A percentile compares a stretch with the other conserved stretches of the same genome.
phyloP scores from a whole-genome alignment of 306 rosid genomes.

The Inga laurina region DNA sequence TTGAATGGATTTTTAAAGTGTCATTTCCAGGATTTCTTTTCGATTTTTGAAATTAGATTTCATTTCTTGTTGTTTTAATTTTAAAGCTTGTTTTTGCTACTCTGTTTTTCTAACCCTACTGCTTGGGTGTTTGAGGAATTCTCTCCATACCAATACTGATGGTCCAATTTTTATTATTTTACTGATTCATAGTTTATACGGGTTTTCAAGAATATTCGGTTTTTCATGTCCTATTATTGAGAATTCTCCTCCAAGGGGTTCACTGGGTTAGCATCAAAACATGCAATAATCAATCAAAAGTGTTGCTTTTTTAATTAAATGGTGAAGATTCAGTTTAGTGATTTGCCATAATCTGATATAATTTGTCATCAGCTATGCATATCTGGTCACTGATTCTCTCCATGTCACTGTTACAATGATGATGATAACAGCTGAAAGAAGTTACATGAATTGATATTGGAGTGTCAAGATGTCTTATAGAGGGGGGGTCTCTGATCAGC shows the following conservation, averaged over 20 bases:
- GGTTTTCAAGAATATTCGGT: conserved; percentile 12
- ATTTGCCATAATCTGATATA: neutral
- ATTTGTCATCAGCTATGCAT: neutral
- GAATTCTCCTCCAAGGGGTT: neutral
- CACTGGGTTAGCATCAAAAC: conserved; percentile 2
- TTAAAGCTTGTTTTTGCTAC: neutral
- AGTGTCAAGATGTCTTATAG: conserved; percentile 66
- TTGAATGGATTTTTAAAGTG: conserved; percentile 34
- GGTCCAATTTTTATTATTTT: neutral
- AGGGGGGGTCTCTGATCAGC: conserved; percentile 80
- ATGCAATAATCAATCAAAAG: conserved; percentile 3
- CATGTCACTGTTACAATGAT: conserved; percentile 17
- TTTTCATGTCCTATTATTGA: conserved; percentile 10
- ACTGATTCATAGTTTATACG: neutral
- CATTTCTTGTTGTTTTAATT: neutral
- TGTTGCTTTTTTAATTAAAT: conserved; percentile 5
- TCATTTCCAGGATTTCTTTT: conserved; percentile 7
- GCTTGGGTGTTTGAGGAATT: conserved; percentile 15
- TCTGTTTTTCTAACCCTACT: neutral
- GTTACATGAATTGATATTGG: conserved; percentile 35
- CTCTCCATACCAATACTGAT: neutral
- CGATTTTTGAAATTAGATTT: conserved; percentile 16
- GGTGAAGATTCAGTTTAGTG: conserved; percentile 15
- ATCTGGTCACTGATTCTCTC: conserved; percentile 14
- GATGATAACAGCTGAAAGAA: conserved; percentile 28